Evolutionary conservation across 2,329 filamentous ascomycete species (phyloP).

Genomic region (Diaporthe sp.): DNA sequence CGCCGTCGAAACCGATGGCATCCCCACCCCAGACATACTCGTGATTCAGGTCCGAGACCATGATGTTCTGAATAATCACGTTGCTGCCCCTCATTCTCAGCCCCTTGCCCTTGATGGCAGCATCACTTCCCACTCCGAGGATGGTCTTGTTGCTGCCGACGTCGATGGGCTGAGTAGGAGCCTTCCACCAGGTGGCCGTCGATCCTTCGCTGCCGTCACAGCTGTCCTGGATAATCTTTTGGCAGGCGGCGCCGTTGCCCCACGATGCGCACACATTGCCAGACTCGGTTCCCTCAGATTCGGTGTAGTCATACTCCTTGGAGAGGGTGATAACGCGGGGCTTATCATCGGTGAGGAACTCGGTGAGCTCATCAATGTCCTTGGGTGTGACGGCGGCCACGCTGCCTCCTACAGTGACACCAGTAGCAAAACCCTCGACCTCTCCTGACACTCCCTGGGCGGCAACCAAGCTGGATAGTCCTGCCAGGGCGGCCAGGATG

Average conservation of each 20-base stretch:
- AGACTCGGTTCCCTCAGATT: neutral
- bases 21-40: neutral
- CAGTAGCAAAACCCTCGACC: neutral
- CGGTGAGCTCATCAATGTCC: neutral
- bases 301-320: neutral
- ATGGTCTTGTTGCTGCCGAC: conserved; percentile 1
- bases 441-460: neutral
- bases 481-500: neutral
- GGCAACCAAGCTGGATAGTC: neutral
- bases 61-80: neutral
- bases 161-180: neutral
- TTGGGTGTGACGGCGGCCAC: neutral
- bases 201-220: neutral
- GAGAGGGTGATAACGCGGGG: neutral
- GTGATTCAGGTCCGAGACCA: neutral
- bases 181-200: neutral
- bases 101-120: neutral
- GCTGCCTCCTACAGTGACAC: neutral
- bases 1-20: neutral
- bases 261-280: neutral
- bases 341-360: neutral
- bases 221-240: neutral
- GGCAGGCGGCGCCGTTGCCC: neutral
- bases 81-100: neutral
- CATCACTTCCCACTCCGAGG: neutral